These are phyloP conservation scores for Dalbergia oliveri DNA, from an alignment of 306 rosid species.

Conservation along the genomic window DNA sequence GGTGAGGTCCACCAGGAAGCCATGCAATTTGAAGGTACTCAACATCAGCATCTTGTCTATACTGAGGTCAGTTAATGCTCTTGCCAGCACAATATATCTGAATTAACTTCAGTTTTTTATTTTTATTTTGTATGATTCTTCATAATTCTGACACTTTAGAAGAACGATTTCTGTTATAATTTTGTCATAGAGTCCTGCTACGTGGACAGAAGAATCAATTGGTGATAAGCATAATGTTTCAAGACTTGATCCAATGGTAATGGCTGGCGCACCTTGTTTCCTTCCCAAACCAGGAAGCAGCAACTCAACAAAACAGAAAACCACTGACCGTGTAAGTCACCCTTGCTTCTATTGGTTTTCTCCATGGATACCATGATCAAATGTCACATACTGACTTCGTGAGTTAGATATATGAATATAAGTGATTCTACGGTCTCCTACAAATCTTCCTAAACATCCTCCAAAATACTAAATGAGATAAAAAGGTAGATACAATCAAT, in stretches of 20 bases:
- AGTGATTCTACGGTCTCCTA: too few relatives aligned
- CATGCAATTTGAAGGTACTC: conserved; percentile 46
- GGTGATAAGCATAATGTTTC: conserved; percentile 49
- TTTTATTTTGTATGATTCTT: not conserved
- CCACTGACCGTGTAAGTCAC: conserved; percentile 78
- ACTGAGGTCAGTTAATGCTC: conserved; percentile 50
- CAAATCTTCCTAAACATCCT: too few relatives aligned
- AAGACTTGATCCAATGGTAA: conserved; percentile 51
- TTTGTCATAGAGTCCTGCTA: conserved; percentile 52
- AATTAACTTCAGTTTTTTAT: not conserved
- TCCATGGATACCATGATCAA: not conserved
- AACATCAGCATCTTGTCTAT: conserved; percentile 38
- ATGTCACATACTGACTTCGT: conserved; percentile 7
- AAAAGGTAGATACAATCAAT: too few relatives aligned
- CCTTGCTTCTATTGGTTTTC: conserved; percentile 18
- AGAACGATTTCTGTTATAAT: conserved; percentile 33
- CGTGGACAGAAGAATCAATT: conserved; percentile 53
- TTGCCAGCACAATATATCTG: not conserved
- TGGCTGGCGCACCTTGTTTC: conserved; percentile 49
- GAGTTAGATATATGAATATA: conserved; percentile 6
- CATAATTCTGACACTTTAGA: conserved; percentile 15
- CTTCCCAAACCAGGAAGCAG: conserved; percentile 51
- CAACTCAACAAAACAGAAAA: conserved; percentile 53
- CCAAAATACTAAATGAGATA: too few relatives aligned
- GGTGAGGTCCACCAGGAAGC: conserved; percentile 35